These are phyloP conservation scores for Lasiosphaeriaceae sp. DNA, from an alignment of 495 filamentous ascomycete species.

Conservation along the genomic window DNA sequence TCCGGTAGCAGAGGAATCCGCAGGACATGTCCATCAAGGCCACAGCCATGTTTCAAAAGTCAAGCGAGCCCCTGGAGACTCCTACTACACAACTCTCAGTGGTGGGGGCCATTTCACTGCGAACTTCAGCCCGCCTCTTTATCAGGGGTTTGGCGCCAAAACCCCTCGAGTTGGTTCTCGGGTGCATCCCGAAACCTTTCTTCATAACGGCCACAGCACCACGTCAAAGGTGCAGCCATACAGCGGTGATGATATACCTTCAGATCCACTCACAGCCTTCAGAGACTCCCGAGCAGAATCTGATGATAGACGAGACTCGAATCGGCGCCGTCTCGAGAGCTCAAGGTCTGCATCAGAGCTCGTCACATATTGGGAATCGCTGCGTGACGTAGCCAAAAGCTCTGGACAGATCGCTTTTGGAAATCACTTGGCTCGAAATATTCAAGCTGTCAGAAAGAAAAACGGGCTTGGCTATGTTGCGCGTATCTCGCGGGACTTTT, in stretches of 20 bases:
- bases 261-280: neutral
- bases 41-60: slow-evolving; percentile 10
- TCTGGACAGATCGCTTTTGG: neutral
- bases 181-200: neutral
- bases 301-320: neutral
- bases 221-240: slow-evolving; percentile 9
- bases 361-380: slow-evolving; percentile 21
- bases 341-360: slow-evolving; percentile 17
- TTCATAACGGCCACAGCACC: neutral
- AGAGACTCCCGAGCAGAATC: neutral
- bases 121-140: no score
- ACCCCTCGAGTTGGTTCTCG: neutral
- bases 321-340: slow-evolving; percentile 1
- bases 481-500: neutral
- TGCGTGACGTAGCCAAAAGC: neutral
- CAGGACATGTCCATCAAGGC: neutral
- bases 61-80: neutral
- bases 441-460: neutral
- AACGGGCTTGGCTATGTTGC: neutral
- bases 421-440: neutral
- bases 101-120: neutral
- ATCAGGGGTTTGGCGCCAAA: no score
- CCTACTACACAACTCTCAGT: neutral
- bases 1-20: neutral
- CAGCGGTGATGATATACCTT: neutral